A percentile compares a stretch with the other conserved stretches of the same genome.
Evolutionary conservation across 1,139 yeast genomes (phyloP).

Genomic region (Lodderomyces jiufengensis): DNA sequence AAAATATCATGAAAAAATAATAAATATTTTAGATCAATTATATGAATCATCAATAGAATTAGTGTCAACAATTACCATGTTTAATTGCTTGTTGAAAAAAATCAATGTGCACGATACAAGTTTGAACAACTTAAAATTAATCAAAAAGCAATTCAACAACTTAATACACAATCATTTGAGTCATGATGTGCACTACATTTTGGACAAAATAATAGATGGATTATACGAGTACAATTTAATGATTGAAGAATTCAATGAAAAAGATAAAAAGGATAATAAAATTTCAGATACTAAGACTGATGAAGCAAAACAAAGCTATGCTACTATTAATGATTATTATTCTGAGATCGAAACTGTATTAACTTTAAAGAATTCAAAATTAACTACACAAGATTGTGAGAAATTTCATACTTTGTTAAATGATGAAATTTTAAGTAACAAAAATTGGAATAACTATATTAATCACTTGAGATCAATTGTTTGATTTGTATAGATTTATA

Average conservation of each 20-base stretch:
- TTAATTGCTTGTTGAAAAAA: constrained; percentile 7
- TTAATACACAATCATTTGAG: constrained; percentile 9
- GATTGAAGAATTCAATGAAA: constrained; percentile 10
- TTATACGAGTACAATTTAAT: constrained; percentile 14
- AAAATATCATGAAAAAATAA: constrained; percentile 6
- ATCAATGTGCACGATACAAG: constrained; percentile 8
- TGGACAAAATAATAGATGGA: constrained; percentile 12
- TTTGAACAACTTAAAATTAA: constrained; percentile 7
- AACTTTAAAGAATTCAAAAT: constrained; percentile 9
- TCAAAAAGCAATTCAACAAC: constrained; percentile 10
- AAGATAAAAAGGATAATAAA: constrained; percentile 3
- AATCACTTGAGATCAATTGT: constrained; percentile 6
- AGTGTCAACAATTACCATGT: constrained; percentile 10
- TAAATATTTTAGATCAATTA: constrained; percentile 8
- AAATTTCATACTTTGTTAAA: constrained; percentile 11
- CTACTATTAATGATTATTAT: constrained; percentile 10
- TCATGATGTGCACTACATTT: constrained; percentile 11
- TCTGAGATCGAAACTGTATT: constrained; percentile 11
- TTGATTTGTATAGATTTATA: not conserved
- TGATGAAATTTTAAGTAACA: constrained; percentile 9
- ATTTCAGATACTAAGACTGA: not conserved
- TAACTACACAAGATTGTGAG: constrained; percentile 9
- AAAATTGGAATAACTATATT: constrained; percentile 10
- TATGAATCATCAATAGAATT: constrained; percentile 10
- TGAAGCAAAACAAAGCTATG: constrained; percentile 1